phyloP scores from a whole-genome alignment of 1,139 yeast species.

The Saccharomyces hybrid region DNA sequence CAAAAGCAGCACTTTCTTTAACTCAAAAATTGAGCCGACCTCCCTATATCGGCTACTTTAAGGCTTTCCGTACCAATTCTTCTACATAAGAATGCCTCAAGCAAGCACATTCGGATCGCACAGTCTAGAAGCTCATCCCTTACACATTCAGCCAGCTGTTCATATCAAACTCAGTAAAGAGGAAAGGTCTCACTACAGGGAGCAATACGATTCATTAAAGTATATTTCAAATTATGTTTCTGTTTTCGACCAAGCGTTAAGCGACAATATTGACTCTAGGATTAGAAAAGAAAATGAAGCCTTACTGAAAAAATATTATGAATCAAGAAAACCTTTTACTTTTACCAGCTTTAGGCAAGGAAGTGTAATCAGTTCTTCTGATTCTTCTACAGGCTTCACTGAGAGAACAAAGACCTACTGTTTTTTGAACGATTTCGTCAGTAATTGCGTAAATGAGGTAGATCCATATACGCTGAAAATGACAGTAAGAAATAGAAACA shows the following conservation, averaged over 20 bases:
- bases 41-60: not conserved
- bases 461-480: not conserved
- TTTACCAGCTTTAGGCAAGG: slow-evolving; percentile 13
- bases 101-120: not conserved
- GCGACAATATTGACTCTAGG: slow-evolving; percentile 8
- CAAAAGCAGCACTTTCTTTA: not conserved
- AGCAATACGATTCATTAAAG: slow-evolving; percentile 2
- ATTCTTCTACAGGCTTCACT: slow-evolving; percentile 10
- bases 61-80: not conserved
- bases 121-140: not conserved
- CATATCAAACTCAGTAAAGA: not conserved
- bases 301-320: slow-evolving; percentile 18
- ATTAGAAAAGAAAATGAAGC: slow-evolving; percentile 15
- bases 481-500: slow-evolving; percentile 2
- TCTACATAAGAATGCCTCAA: not conserved
- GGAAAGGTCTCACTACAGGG: not conserved
- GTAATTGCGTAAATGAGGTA: not conserved
- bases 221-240: slow-evolving; percentile 10
- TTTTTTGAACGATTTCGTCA: slow-evolving; percentile 11
- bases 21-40: not conserved
- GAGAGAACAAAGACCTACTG: slow-evolving; percentile 12
- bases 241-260: slow-evolving; percentile 7
- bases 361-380: slow-evolving; percentile 17
- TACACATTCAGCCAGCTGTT: not conserved
- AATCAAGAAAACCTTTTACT: slow-evolving; percentile 5